phyloP scores from a whole-genome alignment of 2,329 filamentous ascomycete species.

The Talaromyces rugulosus region DNA sequence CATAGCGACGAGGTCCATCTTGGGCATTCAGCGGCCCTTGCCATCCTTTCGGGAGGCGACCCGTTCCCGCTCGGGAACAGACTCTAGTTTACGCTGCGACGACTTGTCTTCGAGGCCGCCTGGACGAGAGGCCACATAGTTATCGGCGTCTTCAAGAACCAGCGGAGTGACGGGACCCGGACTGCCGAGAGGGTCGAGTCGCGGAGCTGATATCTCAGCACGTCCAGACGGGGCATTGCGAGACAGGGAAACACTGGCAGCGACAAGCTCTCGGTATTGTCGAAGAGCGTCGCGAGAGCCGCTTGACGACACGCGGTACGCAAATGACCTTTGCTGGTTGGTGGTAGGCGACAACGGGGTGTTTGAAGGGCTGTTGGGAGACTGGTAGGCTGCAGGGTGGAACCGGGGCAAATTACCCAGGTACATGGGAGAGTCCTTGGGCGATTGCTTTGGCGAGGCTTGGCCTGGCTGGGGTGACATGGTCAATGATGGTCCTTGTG shows the following conservation, averaged over 20 bases:
- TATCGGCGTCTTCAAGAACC: slow-evolving; percentile 36
- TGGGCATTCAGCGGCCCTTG: slow-evolving; percentile 10
- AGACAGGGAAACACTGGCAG: slow-evolving; percentile 27
- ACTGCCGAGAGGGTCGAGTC: slow-evolving; percentile 42
- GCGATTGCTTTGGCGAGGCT: slow-evolving; percentile 25
- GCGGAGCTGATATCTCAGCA: slow-evolving; percentile 39
- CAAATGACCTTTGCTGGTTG: slow-evolving; percentile 29
- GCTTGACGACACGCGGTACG: slow-evolving; percentile 28
- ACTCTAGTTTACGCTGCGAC: slow-evolving; percentile 12
- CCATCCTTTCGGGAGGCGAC: slow-evolving; percentile 5
- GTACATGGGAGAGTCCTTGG: slow-evolving; percentile 36
- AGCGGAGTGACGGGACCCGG: slow-evolving; percentile 45
- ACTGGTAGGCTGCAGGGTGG: slow-evolving; percentile 43
- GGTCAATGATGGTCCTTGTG: slow-evolving; percentile 16
- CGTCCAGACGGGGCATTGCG: slow-evolving; percentile 24
- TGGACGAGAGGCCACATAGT: slow-evolving; percentile 37
- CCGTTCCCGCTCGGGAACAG: slow-evolving; percentile 7
- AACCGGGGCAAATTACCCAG: slow-evolving; percentile 42
- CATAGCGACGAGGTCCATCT: neutral
- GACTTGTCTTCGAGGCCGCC: slow-evolving; percentile 14
- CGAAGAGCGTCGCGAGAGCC: slow-evolving; percentile 34
- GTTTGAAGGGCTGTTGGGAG: slow-evolving; percentile 21
- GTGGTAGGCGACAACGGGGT: slow-evolving; percentile 21
- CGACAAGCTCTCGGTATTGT: slow-evolving; percentile 42
- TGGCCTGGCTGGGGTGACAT: slow-evolving; percentile 34